Evolutionary conservation across 2,329 filamentous ascomycete genomes (phyloP).

Genomic region (Cercospora beticola): DNA sequence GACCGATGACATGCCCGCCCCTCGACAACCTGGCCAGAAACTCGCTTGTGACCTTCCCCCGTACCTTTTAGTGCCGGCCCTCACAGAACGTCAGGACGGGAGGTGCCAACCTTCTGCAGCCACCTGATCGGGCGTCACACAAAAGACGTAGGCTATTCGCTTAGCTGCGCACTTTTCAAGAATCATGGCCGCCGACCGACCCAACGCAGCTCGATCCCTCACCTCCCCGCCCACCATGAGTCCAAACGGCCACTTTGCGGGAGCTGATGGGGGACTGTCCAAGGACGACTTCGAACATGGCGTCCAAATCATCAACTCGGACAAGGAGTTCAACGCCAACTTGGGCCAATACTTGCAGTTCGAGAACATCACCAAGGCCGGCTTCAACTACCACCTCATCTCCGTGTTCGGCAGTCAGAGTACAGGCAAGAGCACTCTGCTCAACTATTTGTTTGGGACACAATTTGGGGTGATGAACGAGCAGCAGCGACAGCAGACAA

Average conservation of each 20-base stretch:
- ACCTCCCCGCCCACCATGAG: slow-evolving; percentile 42
- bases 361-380: slow-evolving; percentile 78
- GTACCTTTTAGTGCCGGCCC: not conserved
- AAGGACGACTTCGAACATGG: slow-evolving; percentile 80
- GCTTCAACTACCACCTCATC: slow-evolving; percentile 99
- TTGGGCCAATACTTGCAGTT: slow-evolving; percentile 78
- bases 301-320: slow-evolving; percentile 93
- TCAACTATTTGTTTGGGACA: slow-evolving; percentile 94
- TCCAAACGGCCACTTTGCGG: slow-evolving; percentile 80
- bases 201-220: slow-evolving; percentile 29
- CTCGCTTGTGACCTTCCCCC: slow-evolving; percentile 4
- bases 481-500: slow-evolving; percentile 88
- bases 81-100: not conserved
- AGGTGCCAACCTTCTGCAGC: slow-evolving; percentile 6
- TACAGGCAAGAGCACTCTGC: slow-evolving; percentile 93
- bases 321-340: slow-evolving; percentile 91
- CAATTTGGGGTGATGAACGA: slow-evolving; percentile 98
- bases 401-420: slow-evolving; percentile 99
- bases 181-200: slow-evolving; percentile 18
- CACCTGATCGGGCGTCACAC: slow-evolving; percentile 10
- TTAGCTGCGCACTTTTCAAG: slow-evolving; percentile 15
- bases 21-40: not conserved
- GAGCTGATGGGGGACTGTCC: slow-evolving; percentile 64
- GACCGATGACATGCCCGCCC: not conserved
- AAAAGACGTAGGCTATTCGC: slow-evolving; percentile 20